A percentile compares a stretch with the other conserved stretches of the same genome.
These are phyloP conservation scores for Fusarium caatingaense DNA, from an alignment of 2,329 filamentous ascomycete genomes.

Conservation along the genomic window DNA sequence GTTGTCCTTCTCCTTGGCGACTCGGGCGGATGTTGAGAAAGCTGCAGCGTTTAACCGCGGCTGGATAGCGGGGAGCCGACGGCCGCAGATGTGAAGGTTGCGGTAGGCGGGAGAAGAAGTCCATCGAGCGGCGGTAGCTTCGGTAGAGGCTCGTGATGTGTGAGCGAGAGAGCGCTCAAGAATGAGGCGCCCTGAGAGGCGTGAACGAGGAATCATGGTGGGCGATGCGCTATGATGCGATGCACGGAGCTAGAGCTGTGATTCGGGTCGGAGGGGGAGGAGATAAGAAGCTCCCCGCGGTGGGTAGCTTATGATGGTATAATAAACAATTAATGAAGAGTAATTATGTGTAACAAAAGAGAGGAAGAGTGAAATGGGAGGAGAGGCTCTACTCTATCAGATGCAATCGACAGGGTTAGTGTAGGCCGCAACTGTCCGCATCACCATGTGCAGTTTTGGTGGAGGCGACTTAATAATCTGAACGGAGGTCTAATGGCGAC, in stretches of 20 bases:
- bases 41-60: conserved; percentile 46
- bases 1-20: conserved; percentile 53
- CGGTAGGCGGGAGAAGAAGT: conserved; percentile 44
- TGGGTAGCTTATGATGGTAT: conserved; percentile 31
- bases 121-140: conserved; percentile 45
- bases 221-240: conserved; percentile 14
- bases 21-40: conserved; percentile 53
- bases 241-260: conserved; percentile 32
- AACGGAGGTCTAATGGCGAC: conserved; percentile 39
- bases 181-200: conserved; percentile 54
- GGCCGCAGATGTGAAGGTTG: conserved; percentile 49
- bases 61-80: conserved; percentile 47
- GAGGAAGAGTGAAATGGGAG: conserved; percentile 3
- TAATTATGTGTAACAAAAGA: conserved; percentile 14
- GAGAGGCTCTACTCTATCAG: conserved; percentile 27
- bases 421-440: conserved; percentile 47
- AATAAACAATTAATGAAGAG: conserved; percentile 32
- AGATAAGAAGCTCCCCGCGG: conserved; percentile 43
- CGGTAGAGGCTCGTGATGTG: conserved; percentile 42
- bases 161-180: conserved; percentile 51
- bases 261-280: conserved; percentile 18
- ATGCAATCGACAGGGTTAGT: conserved; percentile 20
- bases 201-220: conserved; percentile 57
- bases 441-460: conserved; percentile 45
- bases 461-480: conserved; percentile 49